phyloP scores from a whole-genome alignment of 2,329 filamentous ascomycete genomes.

The Geoglossum cookeanum region DNA sequence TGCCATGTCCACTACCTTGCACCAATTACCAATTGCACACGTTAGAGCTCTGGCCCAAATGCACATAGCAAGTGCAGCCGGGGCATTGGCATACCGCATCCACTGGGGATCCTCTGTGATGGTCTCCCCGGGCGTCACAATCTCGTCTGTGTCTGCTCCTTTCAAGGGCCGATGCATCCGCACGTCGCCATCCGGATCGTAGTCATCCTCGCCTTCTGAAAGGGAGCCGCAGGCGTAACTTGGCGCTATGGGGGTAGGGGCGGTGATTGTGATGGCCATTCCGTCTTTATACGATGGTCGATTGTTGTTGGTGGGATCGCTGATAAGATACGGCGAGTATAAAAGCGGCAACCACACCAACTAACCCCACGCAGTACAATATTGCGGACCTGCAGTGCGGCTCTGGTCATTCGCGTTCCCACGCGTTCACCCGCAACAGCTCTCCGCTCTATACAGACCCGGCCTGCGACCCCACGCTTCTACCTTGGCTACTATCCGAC shows the following conservation, averaged over 20 bases:
- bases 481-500: too few species aligned
- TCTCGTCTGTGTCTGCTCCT: slow-evolving; percentile 17
- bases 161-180: slow-evolving; percentile 19
- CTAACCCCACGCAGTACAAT: too few species aligned
- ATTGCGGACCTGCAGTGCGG: too few species aligned
- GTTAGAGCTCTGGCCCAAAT: background rate
- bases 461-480: too few species aligned
- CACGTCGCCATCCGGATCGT: slow-evolving; percentile 28
- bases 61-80: background rate
- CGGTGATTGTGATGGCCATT: slow-evolving; percentile 41
- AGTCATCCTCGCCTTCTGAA: slow-evolving; percentile 16
- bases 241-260: slow-evolving; percentile 25
- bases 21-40: background rate
- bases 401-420: too few species aligned
- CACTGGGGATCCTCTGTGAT: slow-evolving; percentile 88
- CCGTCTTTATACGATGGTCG: background rate
- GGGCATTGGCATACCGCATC: slow-evolving; percentile 47
- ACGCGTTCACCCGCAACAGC: too few species aligned
- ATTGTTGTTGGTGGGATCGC: slow-evolving; percentile 1
- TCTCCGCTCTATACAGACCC: too few species aligned
- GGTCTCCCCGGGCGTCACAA: slow-evolving; percentile 75
- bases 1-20: slow-evolving; percentile 63
- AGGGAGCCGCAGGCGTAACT: slow-evolving; percentile 13
- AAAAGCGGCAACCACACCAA: background rate
- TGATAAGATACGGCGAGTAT: background rate